Conservation (phyloP, 192 early-diverging fungal species). For the Chytriomyces sp. region DNA sequence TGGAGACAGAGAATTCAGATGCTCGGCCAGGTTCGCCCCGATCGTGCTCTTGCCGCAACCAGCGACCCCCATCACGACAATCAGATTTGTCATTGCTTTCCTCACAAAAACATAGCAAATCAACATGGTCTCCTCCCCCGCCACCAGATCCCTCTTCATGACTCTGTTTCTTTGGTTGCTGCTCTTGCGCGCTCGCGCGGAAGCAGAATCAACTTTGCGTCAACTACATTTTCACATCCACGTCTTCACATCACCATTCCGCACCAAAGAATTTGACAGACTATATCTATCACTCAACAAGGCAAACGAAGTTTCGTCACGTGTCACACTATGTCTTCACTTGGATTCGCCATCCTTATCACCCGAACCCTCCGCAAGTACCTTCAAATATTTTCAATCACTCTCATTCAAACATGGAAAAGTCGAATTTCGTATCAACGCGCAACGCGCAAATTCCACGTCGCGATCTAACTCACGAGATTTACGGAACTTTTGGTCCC, state of each 20-base stretch:
- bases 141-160: too few relatives aligned
- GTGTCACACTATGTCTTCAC: conserved; percentile 11
- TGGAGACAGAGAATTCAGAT: not conserved
- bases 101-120: too few relatives aligned
- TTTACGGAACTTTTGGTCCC: conserved; percentile 11
- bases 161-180: too few relatives aligned
- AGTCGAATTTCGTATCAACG: not conserved
- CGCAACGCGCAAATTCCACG: not conserved
- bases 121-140: too few relatives aligned
- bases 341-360: conserved; percentile 4
- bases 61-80: conserved; percentile 30
- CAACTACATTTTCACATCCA: conserved; percentile 8
- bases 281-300: conserved; percentile 17
- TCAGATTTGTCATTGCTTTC: too few relatives aligned
- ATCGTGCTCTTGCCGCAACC: conserved; percentile 29
- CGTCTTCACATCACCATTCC: conserved; percentile 7
- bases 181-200: too few relatives aligned
- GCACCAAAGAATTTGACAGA: not conserved
- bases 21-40: not conserved
- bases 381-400: not conserved
- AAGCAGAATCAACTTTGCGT: not conserved
- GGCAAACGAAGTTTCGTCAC: not conserved
- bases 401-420: conserved; percentile 1
- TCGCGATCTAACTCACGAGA: not conserved
- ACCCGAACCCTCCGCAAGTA: not conserved